Evolutionary conservation across 2,329 filamentous ascomycete genomes (phyloP).

Genomic region (Diplodia intermedia): DNA sequence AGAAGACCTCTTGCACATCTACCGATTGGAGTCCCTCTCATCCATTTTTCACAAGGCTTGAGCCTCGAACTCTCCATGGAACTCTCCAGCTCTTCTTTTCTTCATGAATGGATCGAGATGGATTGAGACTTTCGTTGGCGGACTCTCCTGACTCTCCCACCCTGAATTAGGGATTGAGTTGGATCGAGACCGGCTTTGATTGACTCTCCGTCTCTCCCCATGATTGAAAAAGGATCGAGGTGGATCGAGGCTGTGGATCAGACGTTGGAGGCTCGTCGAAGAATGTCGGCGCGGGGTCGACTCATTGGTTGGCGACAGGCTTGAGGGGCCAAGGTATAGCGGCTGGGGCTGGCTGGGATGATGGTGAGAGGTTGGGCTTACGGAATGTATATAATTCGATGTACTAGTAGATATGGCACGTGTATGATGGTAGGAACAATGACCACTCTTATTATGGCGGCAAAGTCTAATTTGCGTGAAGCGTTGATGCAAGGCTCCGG

Average conservation of each 20-base stretch:
- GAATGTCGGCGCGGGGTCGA: constrained; percentile 4
- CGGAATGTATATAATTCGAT: neutral
- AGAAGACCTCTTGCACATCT: neutral
- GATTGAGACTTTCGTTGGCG: constrained; percentile 10
- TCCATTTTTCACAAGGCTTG: neutral
- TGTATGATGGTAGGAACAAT: constrained; percentile 2
- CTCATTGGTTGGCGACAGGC: constrained; percentile 3
- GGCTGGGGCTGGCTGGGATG: neutral
- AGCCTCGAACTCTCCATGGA: constrained; percentile 5
- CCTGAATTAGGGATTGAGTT: neutral
- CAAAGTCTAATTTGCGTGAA: neutral
- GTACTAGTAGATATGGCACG: neutral
- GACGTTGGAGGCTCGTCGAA: constrained; percentile 9
- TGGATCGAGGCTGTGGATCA: constrained; percentile 17
- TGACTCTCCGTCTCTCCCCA: constrained; percentile 9
- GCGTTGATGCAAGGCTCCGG: neutral
- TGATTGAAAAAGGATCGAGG: neutral
- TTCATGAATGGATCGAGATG: constrained; percentile 2
- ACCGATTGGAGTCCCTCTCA: neutral
- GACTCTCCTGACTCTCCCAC: neutral
- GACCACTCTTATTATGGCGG: neutral
- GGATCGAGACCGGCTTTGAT: constrained; percentile 4
- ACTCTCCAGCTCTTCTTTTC: constrained; percentile 13
- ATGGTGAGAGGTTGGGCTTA: neutral
- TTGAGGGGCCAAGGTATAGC: neutral